phyloP scores from a whole-genome alignment of 805 yeast species.

The Suhomyces xylopsoci region DNA sequence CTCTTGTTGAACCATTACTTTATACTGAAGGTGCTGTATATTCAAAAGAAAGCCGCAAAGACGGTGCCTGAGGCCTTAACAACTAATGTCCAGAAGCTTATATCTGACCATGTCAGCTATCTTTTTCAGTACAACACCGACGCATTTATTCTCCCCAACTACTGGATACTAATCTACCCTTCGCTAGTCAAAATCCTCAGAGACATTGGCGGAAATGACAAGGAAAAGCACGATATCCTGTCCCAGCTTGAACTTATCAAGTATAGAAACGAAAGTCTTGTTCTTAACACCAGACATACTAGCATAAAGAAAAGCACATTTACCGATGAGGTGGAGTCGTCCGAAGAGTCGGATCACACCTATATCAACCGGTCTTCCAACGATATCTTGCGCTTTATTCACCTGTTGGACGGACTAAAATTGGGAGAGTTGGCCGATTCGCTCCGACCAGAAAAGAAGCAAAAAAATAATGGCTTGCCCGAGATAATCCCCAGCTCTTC shows the following conservation, averaged over 20 bases:
- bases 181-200: conserved; percentile 41
- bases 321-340: background rate
- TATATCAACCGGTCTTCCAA: conserved; percentile 21
- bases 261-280: conserved; percentile 68
- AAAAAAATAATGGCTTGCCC: background rate
- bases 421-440: conserved; percentile 27
- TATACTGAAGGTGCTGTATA: conserved; percentile 24
- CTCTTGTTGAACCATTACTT: conserved; percentile 49
- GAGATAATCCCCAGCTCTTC: background rate
- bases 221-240: conserved; percentile 26
- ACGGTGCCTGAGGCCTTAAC: conserved; percentile 13
- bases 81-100: conserved; percentile 27
- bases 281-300: conserved; percentile 44
- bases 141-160: conserved; percentile 60
- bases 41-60: conserved; percentile 6
- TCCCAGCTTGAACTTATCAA: conserved; percentile 59
- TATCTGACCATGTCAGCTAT: conserved; percentile 31
- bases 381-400: conserved; percentile 33
- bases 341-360: conserved; percentile 13
- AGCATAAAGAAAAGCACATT: background rate
- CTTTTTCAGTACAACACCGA: conserved; percentile 52
- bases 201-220: conserved; percentile 8
- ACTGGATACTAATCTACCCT: conserved; percentile 55
- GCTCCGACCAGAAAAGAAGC: conserved; percentile 18
- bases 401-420: conserved; percentile 33